A percentile compares a stretch with the other conserved stretches of the same genome.
Evolutionary conservation across 2,329 filamentous ascomycete species (phyloP).

Genomic region (Ascochyta pisi): DNA sequence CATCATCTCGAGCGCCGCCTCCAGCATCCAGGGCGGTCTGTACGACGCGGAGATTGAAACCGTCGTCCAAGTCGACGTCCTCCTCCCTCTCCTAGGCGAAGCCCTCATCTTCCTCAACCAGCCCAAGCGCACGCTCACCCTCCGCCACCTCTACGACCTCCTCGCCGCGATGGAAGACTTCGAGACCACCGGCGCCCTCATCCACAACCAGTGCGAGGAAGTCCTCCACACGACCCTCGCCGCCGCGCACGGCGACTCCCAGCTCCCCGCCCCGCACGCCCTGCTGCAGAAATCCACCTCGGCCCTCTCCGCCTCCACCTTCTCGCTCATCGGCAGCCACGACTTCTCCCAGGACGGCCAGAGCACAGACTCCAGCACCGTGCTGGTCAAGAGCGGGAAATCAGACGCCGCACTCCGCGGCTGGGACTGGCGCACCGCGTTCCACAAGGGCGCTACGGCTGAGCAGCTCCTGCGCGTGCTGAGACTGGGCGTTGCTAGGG

Average conservation of each 20-base stretch:
- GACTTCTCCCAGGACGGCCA: slow-evolving; percentile 59
- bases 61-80: slow-evolving; percentile 86
- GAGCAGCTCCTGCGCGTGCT: slow-evolving; percentile 75
- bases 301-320: slow-evolving; percentile 62
- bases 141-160: slow-evolving; percentile 75
- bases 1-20: slow-evolving; percentile 84
- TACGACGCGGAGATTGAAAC: slow-evolving; percentile 82
- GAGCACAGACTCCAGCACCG: slow-evolving; percentile 55
- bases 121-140: slow-evolving; percentile 66
- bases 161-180: slow-evolving; percentile 82
- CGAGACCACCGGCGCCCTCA: slow-evolving; percentile 74
- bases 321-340: slow-evolving; percentile 75
- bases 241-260: slow-evolving; percentile 63
- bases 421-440: slow-evolving; percentile 74
- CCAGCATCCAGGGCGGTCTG: slow-evolving; percentile 89
- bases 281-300: slow-evolving; percentile 66
- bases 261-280: slow-evolving; percentile 24
- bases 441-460: slow-evolving; percentile 65
- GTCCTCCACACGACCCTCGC: slow-evolving; percentile 78
- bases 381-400: slow-evolving; percentile 49
- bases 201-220: slow-evolving; percentile 77
- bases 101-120: slow-evolving; percentile 76
- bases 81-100: slow-evolving; percentile 84
- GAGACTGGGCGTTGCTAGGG: slow-evolving; percentile 75
- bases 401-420: slow-evolving; percentile 60